These are phyloP conservation scores for Aspergillus pseudotamarii DNA, from an alignment of 2,329 filamentous ascomycete genomes.

Conservation along the genomic window DNA sequence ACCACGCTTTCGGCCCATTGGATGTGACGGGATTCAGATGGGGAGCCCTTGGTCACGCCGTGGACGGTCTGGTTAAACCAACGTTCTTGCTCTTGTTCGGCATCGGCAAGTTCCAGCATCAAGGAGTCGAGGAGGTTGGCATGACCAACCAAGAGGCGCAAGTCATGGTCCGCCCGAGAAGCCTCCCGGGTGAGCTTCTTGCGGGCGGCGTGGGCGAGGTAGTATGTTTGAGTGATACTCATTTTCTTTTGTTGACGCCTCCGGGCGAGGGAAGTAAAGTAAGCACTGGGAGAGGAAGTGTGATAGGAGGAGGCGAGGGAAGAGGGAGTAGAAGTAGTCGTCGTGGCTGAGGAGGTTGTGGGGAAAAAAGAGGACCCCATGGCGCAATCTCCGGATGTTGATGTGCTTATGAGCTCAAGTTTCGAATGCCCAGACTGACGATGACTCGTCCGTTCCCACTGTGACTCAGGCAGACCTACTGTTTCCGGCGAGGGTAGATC, in stretches of 20 bases:
- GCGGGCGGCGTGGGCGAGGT: slow-evolving; percentile 93
- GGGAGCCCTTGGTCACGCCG: slow-evolving; percentile 61
- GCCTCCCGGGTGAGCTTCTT: slow-evolving; percentile 95
- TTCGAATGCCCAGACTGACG: slow-evolving; percentile 11
- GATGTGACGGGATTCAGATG: slow-evolving; percentile 69
- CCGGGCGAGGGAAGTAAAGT: slow-evolving; percentile 44
- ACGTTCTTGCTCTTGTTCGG: slow-evolving; percentile 91
- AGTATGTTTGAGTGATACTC: slow-evolving; percentile 98
- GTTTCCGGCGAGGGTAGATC: slow-evolving; percentile 20
- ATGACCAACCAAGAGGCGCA: slow-evolving; percentile 92
- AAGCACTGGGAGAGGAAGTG: slow-evolving; percentile 36
- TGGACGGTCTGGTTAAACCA: slow-evolving; percentile 98
- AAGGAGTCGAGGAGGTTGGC: slow-evolving; percentile 96
- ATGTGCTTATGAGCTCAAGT: slow-evolving; percentile 31
- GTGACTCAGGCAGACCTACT: slow-evolving; percentile 34
- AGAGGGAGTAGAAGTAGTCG: slow-evolving; percentile 20
- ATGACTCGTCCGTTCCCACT: slow-evolving; percentile 32
- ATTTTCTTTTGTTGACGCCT: slow-evolving; percentile 73
- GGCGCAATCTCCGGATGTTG: slow-evolving; percentile 24
- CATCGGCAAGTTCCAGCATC: slow-evolving; percentile 89
- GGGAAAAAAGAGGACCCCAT: slow-evolving; percentile 26
- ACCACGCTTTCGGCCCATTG: slow-evolving; percentile 83
- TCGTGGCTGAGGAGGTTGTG: slow-evolving; percentile 17
- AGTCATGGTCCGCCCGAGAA: slow-evolving; percentile 87
- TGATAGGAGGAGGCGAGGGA: slow-evolving; percentile 25